These are phyloP conservation scores for Bothriochloa decipiens DNA, from an alignment of 176 grass and related monocot genomes.

Conservation along the genomic window DNA sequence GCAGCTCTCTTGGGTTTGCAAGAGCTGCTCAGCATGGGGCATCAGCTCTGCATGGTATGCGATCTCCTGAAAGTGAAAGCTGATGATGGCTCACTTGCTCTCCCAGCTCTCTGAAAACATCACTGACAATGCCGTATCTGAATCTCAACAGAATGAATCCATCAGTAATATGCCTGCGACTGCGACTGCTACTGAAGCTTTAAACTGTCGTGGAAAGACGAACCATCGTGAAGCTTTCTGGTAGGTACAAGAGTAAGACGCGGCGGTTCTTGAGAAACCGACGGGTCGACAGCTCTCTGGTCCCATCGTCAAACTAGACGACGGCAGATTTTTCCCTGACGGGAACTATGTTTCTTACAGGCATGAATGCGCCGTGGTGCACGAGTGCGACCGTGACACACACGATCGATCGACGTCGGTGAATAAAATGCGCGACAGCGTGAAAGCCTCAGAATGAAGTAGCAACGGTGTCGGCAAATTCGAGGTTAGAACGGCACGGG, in stretches of 20 bases:
- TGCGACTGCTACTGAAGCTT: background rate
- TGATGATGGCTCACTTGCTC: background rate
- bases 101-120: background rate
- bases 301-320: background rate
- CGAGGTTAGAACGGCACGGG: background rate
- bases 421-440: background rate
- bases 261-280: background rate
- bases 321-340: background rate
- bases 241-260: background rate
- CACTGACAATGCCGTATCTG: background rate
- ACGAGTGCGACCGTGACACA: background rate
- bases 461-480: background rate
- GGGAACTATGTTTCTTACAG: background rate
- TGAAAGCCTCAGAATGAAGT: background rate
- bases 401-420: background rate
- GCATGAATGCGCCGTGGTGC: background rate
- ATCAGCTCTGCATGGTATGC: background rate
- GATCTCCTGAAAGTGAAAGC: background rate
- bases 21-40: background rate
- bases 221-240: background rate
- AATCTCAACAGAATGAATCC: background rate
- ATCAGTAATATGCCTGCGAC: background rate
- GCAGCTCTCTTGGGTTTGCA: background rate
- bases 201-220: background rate
- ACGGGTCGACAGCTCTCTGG: background rate